Evolutionary conservation across 2,329 filamentous ascomycete species (phyloP), one percentile per base, ranked within the genome.

Genomic region (Arthroderma uncinatum): DNA sequence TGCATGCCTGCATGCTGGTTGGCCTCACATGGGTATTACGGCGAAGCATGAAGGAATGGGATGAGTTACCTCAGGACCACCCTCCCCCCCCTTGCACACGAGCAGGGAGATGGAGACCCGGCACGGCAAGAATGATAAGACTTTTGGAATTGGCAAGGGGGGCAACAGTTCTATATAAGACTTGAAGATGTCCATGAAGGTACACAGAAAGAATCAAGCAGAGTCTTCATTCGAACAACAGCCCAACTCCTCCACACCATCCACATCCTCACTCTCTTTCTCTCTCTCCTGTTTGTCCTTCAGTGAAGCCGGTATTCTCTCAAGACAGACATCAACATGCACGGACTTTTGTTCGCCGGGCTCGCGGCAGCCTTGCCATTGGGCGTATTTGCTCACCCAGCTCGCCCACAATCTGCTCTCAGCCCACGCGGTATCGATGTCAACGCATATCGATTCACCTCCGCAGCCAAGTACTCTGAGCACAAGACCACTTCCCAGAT

Each of bases 341-440:
- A 60, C 53, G 58, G 58, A 47, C 58, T 60, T 53, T 53, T 60
- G 47, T 56, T 60, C 34, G 56, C 58, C 19, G 58, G 55, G 34
- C 53, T 56, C 44, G 52, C 57, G 21, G 55, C 54, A 21, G 56
- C 48, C 42, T 55, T 60, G 53, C 56, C 58, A 19, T 44, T 60
- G 36, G 53, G 40, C 37, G 58, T 48, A 47, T 39, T 40, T 34
- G 58, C 33, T 16, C 58, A 56, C 14, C 58, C 58, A 53, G 44
- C 53, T 21, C 58, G 57, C n/a, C 37, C 23, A 23, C 23, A 44
- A 47, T 44, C 53, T 16, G 34, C 10, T 16, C 36, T 58, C 48
- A 25, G 16, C 33, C 56, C 47, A 37, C 59, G 59, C 25, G 54
- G 59, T 2, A 50, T 60, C 39, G 59, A 60, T 52, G n/a, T 60